Evolutionary conservation across 2,329 filamentous ascomycete genomes (phyloP), one percentile per base, ranked within the genome.

Genomic region (Claviceps sp.): DNA sequence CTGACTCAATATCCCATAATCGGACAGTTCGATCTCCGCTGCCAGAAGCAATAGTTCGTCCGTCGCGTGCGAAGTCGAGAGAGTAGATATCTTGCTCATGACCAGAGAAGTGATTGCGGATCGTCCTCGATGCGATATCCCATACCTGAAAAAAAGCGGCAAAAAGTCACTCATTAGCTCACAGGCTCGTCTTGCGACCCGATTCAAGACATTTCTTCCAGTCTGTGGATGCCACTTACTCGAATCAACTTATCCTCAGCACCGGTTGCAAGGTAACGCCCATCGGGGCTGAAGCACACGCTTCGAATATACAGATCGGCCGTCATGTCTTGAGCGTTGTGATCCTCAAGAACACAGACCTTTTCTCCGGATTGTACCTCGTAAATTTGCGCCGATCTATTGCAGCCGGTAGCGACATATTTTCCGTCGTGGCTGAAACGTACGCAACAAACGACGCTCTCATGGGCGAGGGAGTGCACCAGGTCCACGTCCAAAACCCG

Each of bases 61-160:
- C 91, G 61, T 96, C 94, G 43, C 89, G 84, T 36, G 91, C 87
- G 68, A 95, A 98, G 69, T 97, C 93, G 4, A 97, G 76, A 5
- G 88, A 95, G 70, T 97, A 97, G 57, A 98, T 98, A 59, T 98
- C 93, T 69, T 98, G 91, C 69, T 98, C 93, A 69, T 98, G 93
- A 24, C 93, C 93, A n/a, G 84, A 78, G 70, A 98, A 97, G 41
- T 89, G 89, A 65, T 93, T 89, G 62, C 89, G 87, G 65, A 98
- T 97, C 8, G 81, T 83, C 60, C 89, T 80, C 52, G 74, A 78
- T 52, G 79, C 76, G 60, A 98, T 97, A 66, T 98, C 93, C 93
- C 93, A 98, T 49, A 98, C 89, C 87, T 91, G 18, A 20, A 59
- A 24, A 45, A 4, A 14, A 37, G 59, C 24, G 42, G 4, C 30